Percentiles rank a stretch among this genome's conserved stretches.
These are phyloP conservation scores for Cladophialophora psammophila DNA, from an alignment of 2,329 filamentous ascomycete species.

Conservation along the genomic window DNA sequence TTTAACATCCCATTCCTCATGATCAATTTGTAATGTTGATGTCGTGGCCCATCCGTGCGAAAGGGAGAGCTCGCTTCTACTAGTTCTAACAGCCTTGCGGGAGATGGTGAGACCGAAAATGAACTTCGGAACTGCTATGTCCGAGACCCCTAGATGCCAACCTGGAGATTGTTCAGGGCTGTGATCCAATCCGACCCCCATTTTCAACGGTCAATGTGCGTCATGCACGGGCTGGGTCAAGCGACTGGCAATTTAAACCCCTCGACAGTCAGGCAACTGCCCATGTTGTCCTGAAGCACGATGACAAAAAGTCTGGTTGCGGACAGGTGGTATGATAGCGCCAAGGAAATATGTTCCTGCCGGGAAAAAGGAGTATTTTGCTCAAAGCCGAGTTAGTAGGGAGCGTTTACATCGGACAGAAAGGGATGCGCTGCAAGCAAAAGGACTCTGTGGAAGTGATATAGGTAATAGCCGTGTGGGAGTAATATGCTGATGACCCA, in stretches of 20 bases:
- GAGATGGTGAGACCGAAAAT: slow-evolving; percentile 26
- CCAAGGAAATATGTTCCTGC: neutral
- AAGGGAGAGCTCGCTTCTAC: slow-evolving; percentile 13
- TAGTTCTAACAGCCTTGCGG: slow-evolving; percentile 6
- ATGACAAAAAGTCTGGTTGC: slow-evolving; percentile 12
- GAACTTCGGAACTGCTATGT: slow-evolving; percentile 19
- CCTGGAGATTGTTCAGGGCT: neutral
- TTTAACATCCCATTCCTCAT: slow-evolving; percentile 14
- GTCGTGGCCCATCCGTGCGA: neutral
- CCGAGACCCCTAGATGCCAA: slow-evolving; percentile 24
- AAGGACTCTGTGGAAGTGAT: neutral
- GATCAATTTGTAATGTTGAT: slow-evolving; percentile 4
- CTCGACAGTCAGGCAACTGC: neutral
- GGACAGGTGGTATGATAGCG: neutral
- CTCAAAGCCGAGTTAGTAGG: neutral
- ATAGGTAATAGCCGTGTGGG: neutral
- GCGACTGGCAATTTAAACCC: slow-evolving; percentile 13
- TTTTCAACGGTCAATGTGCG: slow-evolving; percentile 10
- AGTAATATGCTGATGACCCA: neutral
- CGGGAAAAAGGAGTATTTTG: neutral
- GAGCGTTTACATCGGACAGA: neutral
- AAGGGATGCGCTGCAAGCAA: neutral
- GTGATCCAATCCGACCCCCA: neutral
- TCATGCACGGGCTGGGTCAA: slow-evolving; percentile 7
- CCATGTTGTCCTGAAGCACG: slow-evolving; percentile 13